phyloP scores from a whole-genome alignment of 2,329 filamentous ascomycete species.

The Stenocarpella maydis region DNA sequence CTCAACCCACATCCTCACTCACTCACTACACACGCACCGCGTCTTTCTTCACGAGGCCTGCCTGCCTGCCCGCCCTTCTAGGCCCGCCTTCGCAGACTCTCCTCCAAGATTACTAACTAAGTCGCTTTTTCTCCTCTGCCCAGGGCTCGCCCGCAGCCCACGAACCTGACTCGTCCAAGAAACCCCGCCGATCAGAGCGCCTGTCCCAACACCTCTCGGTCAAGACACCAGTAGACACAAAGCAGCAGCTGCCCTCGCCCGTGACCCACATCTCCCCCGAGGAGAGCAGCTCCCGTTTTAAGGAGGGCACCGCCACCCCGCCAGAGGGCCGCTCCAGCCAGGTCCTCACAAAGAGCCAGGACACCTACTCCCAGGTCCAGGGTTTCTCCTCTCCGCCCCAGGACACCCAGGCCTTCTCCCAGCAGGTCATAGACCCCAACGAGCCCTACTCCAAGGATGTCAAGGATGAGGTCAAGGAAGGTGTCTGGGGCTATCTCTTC shows the following conservation, averaged over 20 bases:
- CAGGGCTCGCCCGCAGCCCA: conserved; percentile 74
- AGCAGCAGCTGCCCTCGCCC: conserved; percentile 81
- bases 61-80: neutral
- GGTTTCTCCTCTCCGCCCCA: conserved; percentile 63
- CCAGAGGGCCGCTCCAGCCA: conserved; percentile 67
- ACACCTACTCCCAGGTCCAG: conserved; percentile 54
- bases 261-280: conserved; percentile 69
- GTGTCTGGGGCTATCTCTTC: conserved; percentile 95
- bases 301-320: conserved; percentile 77
- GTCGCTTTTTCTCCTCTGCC: conserved; percentile 39
- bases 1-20: too few relatives aligned
- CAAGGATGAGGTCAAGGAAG: conserved; percentile 81
- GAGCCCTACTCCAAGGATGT: conserved; percentile 80
- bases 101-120: conserved; percentile 43
- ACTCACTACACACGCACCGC: neutral
- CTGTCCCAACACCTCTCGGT: conserved; percentile 60
- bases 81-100: neutral
- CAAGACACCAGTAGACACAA: conserved; percentile 68
- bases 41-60: neutral
- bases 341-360: conserved; percentile 56
- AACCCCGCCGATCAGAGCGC: conserved; percentile 80
- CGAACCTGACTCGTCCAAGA: conserved; percentile 73
- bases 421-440: conserved; percentile 81
- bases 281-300: conserved; percentile 68
- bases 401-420: conserved; percentile 77